A percentile compares a stretch with the other conserved stretches of the same genome.
Conservation (phyloP, 495 filamentous ascomycete genomes). For the Aspergillus campestris region DNA sequence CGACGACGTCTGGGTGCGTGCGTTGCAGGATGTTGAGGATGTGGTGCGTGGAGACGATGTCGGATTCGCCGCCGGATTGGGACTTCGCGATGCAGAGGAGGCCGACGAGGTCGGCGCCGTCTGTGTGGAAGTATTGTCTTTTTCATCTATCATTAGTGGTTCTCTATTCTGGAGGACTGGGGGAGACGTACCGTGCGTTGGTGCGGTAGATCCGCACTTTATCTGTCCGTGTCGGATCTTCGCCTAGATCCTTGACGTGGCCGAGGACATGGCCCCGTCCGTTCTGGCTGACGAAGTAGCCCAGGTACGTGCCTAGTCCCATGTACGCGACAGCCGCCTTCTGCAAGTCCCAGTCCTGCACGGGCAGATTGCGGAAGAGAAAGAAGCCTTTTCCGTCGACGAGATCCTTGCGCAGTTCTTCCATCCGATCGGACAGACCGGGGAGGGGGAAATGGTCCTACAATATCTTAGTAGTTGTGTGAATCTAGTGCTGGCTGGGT, state of each 20-base stretch:
- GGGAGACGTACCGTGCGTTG: constrained; percentile 47
- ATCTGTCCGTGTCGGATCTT: constrained; percentile 72
- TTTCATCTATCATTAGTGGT: no score
- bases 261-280: constrained; percentile 79
- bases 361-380: constrained; percentile 78
- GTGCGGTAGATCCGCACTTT: constrained; percentile 84
- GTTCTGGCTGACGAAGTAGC: constrained; percentile 83
- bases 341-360: constrained; percentile 60
- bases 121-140: constrained; percentile 68
- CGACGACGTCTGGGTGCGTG: constrained; percentile 70
- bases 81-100: constrained; percentile 75
- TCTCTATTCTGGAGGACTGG: no score
- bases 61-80: constrained; percentile 74
- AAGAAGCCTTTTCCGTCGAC: constrained; percentile 83
- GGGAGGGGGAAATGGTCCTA: constrained; percentile 50
- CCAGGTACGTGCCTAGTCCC: constrained; percentile 79
- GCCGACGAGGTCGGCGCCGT: constrained; percentile 76
- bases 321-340: constrained; percentile 85
- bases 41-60: constrained; percentile 69
- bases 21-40: constrained; percentile 75
- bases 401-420: constrained; percentile 55
- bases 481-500: not conserved
- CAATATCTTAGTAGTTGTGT: not conserved
- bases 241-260: constrained; percentile 84
- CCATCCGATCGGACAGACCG: constrained; percentile 46